Base-by-base conservation (phyloP, 306 rosid species). In the Clitoria ternatea region DNA sequence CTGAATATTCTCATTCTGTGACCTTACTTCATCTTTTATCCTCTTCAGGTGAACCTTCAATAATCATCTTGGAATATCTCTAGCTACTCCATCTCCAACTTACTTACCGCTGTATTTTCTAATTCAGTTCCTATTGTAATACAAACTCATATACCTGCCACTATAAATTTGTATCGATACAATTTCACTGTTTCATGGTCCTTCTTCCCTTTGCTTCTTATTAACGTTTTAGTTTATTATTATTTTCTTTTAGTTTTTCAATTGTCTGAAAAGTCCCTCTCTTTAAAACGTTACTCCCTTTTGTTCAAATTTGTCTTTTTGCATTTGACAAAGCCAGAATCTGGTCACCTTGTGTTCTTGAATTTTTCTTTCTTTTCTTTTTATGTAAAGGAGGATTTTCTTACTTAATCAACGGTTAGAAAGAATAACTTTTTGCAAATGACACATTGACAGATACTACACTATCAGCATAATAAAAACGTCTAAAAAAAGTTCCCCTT, bases 281-380 rank as follows among this genome's bases (percentile, higher is more conserved):
- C 70, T 55, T 20, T n/a, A n/a, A 40, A 80, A 74, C 87, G 81
- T 73, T 80, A 68, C 74, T 36, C 50, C 68, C 8, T 40, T 66
- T 61, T 39, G 70, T 67, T 80, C 78, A 85, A 77, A 66, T 7
- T 45, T 77, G 87, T 80, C 87, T 19, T 50, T 59, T 49, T 73
- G 80, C 70, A 70, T 79, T 83, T 83, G 84, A 88, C 85, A 19
- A 52, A 43, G 47, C 14, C 61, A 63, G 78, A 76, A 74, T 74
- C 74, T 47, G 20, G 32, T 13, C 69, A 8, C 77, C 77, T 72
- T 55, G n/a, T 11, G n/a, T 15, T 65, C 43, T 1, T 17, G 7
- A 23, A 48, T 17, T 37, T 37, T 30, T 45, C 48, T 18, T 29
- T 48, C 45, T 18, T 3, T 12, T 66, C 32, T 6, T 26, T 42